Base-by-base conservation (phyloP, 2,329 filamentous ascomycete genomes). In the Cladophialophora immunda region DNA sequence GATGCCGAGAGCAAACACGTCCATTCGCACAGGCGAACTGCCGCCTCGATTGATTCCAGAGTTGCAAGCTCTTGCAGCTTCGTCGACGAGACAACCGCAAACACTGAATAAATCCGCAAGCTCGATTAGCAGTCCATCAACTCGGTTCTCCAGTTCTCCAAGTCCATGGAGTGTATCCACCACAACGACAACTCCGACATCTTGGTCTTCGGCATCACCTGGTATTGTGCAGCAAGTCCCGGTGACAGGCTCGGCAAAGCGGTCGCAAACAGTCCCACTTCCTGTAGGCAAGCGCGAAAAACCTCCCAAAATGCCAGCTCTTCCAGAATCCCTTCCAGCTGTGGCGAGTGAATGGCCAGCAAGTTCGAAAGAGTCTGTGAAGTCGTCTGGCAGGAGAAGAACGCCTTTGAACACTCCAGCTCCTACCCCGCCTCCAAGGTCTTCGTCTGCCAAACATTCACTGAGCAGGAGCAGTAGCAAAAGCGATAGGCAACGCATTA, bases 151-250 rank as follows among this genome's bases (percentile, higher is more conserved):
- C 13, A 68, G 58, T 47, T 70, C 72, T 22, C 67, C 70, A 34
- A 71, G 70, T 38, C 70, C 71, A 6, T 73, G 72, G 72, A 72
- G 72, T 64, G 65, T 64, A 38, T 70, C 68, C 32, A 72, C 71
- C 11, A 66, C 69, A n/a, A 71, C 71, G 13, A 84, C 82, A 5
- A 84, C 82, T 4, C 82, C 82, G 1, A 83, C 81, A 15, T 83
- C 82, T 2, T 73, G 83, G 65, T 84, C 81, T 11, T 84, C 82
- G 13, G 80, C 81, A 65, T 84, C 82, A 4, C 82, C 82, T 4
- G 80, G 81, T 6, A 77, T 82, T 61, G 74, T 79, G 41, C 76
- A 80, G 19, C 75, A 81, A n/a, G 73, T 75, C 64, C 70, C 6
- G 17, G 38, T 52, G 22, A 66, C 58, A 50, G 65, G 52, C 25